A percentile compares a stretch with the other conserved stretches of the same genome.
phyloP scores from a whole-genome alignment of 305 asterid genomes.

The Fraxinus paxiana region DNA sequence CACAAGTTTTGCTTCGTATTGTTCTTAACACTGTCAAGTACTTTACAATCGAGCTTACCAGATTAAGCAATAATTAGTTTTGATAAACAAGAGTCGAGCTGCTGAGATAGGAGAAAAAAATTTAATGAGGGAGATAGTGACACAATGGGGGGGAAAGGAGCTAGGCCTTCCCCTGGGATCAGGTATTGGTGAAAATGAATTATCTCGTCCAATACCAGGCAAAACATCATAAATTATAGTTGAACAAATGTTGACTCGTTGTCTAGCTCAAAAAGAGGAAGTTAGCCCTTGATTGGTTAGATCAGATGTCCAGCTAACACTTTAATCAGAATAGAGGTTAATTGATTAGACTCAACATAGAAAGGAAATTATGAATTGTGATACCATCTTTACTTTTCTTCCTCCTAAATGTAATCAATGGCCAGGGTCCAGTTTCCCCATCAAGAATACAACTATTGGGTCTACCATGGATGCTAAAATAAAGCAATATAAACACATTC shows the following conservation, averaged over 20 bases:
- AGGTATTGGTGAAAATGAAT: not conserved
- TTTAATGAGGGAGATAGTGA: no score
- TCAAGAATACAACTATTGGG: not conserved
- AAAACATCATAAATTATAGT: not conserved
- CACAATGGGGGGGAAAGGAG: not conserved
- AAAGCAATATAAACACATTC: not conserved
- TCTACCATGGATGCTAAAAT: not conserved
- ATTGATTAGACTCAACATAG: not conserved
- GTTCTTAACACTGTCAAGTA: not conserved
- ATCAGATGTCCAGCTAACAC: not conserved
- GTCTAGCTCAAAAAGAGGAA: not conserved
- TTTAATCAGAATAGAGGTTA: not conserved
- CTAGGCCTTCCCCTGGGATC: not conserved
- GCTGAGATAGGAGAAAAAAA: no score
- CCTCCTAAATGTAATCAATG: not conserved
- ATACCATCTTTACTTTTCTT: not conserved
- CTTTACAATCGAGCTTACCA: not conserved
- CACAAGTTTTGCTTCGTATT: not conserved
- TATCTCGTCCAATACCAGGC: not conserved
- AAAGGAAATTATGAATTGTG: not conserved
- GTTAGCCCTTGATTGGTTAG: not conserved
- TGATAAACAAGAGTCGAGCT: not conserved
- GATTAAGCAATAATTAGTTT: not conserved
- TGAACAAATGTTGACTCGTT: not conserved
- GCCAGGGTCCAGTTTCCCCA: constrained; percentile 10